Evolutionary conservation across 1,284 basidiomycete species (phyloP).

Genomic region (Mrakiaceae sp.): DNA sequence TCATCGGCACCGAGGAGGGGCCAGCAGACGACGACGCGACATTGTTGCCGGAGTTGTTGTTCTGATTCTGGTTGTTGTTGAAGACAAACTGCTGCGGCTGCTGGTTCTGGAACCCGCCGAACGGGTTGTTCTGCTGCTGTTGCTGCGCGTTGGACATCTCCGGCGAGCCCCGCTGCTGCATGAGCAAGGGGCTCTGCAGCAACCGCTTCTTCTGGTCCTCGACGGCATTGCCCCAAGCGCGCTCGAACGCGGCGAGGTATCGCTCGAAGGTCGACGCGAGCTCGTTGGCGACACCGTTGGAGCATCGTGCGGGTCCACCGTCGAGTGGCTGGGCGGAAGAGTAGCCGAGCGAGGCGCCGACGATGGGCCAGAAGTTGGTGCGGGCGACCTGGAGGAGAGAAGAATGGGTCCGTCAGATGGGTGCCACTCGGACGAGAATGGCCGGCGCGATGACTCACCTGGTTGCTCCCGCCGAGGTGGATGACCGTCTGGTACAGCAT

Average conservation of each 20-base stretch:
- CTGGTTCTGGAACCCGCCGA: too few relatives aligned
- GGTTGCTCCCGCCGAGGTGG: slow-evolving; percentile 10
- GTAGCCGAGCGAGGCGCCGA: slow-evolving; percentile 11
- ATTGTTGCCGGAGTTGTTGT: too few relatives aligned
- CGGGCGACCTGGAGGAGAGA: neutral
- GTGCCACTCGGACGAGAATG: neutral
- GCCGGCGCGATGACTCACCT: neutral
- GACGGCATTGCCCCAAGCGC: slow-evolving; percentile 16
- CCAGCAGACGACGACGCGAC: too few relatives aligned
- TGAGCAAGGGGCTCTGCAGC: slow-evolving; percentile 22
- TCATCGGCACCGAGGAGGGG: too few relatives aligned
- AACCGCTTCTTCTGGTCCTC: slow-evolving; percentile 19
- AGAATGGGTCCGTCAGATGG: neutral
- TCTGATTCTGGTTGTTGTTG: too few relatives aligned
- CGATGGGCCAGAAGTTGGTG: slow-evolving; percentile 13
- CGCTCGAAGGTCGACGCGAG: slow-evolving; percentile 2
- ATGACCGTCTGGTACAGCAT: slow-evolving; percentile 11
- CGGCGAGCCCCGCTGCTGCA: neutral
- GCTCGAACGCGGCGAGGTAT: slow-evolving; percentile 9
- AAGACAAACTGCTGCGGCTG: too few relatives aligned
- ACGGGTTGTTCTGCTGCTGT: too few relatives aligned
- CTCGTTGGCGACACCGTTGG: slow-evolving; percentile 19
- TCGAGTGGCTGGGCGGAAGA: neutral
- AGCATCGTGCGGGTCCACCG: slow-evolving; percentile 12
- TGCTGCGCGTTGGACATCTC: too few relatives aligned